These are phyloP conservation scores for Alternaria sp. DNA, from an alignment of 2,329 filamentous ascomycete genomes.

Conservation along the genomic window DNA sequence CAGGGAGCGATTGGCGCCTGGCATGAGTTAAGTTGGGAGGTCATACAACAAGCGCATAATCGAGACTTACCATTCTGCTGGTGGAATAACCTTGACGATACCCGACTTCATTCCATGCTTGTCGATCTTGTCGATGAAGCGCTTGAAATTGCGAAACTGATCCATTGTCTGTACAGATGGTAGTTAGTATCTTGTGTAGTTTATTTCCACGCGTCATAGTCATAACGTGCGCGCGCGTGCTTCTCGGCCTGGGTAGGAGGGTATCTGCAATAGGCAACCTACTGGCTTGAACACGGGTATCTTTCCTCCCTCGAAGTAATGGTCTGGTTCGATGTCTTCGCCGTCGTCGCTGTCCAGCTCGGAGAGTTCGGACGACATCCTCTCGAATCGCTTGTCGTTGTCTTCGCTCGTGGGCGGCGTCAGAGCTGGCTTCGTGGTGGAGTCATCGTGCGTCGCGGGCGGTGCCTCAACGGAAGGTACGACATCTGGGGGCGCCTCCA, in stretches of 20 bases:
- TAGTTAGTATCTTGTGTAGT: conserved; percentile 22
- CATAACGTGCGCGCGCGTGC: conserved; percentile 4
- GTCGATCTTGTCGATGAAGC: conserved; percentile 89
- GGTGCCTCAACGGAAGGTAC: conserved; percentile 45
- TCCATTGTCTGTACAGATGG: conserved; percentile 70
- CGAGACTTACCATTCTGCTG: conserved; percentile 80
- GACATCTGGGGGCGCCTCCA: conserved; percentile 40
- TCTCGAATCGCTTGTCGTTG: conserved; percentile 53
- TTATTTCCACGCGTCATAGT: neutral
- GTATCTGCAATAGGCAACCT: conserved; percentile 46
- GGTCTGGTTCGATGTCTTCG: conserved; percentile 80
- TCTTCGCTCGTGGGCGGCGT: conserved; percentile 61
- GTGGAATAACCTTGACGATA: conserved; percentile 94
- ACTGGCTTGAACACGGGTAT: conserved; percentile 93
- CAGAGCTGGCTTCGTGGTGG: conserved; percentile 49
- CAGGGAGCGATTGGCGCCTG: conserved; percentile 73
- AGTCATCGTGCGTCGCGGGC: conserved; percentile 31
- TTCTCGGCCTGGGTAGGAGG: neutral
- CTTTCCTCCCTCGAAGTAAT: conserved; percentile 82
- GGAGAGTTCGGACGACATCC: conserved; percentile 56
- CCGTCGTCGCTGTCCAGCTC: conserved; percentile 56
- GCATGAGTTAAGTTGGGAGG: conserved; percentile 16
- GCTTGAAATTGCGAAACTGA: conserved; percentile 92
- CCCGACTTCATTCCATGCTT: conserved; percentile 96
- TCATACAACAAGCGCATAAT: neutral